Percentiles rank a stretch among this genome's conserved stretches.
phyloP scores from a whole-genome alignment of 441 rosid species.

The Adansonia rubrostipa region DNA sequence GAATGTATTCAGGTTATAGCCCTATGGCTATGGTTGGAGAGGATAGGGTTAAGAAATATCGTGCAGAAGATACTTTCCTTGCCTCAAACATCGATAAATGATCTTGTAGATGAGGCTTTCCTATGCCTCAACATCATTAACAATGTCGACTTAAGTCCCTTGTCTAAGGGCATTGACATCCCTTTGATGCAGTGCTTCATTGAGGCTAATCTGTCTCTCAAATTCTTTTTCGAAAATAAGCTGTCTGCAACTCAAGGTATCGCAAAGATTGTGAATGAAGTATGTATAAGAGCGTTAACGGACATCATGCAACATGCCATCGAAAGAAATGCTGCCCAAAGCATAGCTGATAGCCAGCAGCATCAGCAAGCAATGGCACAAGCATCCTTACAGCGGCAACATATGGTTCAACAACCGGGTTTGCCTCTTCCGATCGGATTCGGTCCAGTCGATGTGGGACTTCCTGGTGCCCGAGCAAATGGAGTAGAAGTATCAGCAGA shows the following conservation, averaged over 20 bases:
- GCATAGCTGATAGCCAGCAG: slow-evolving; percentile 7
- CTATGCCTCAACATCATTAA: slow-evolving; percentile 39
- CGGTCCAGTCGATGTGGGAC: not conserved
- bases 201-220: slow-evolving; percentile 40
- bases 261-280: slow-evolving; percentile 29
- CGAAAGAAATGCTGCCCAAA: slow-evolving; percentile 34
- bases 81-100: slow-evolving; percentile 39
- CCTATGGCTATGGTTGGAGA: slow-evolving; percentile 58
- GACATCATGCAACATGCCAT: slow-evolving; percentile 53
- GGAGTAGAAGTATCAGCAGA: slow-evolving; percentile 33
- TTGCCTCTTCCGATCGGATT: slow-evolving; percentile 11
- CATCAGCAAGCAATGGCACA: slow-evolving; percentile 5
- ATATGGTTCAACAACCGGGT: not conserved
- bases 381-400: not conserved
- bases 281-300: slow-evolving; percentile 43
- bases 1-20: slow-evolving; percentile 50
- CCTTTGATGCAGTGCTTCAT: slow-evolving; percentile 39
- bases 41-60: slow-evolving; percentile 31
- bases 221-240: slow-evolving; percentile 33
- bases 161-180: slow-evolving; percentile 26
- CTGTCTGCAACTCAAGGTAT: slow-evolving; percentile 35
- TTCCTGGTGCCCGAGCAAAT: not conserved
- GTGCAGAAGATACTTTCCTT: slow-evolving; percentile 44
- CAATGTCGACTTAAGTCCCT: slow-evolving; percentile 6
- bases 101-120: slow-evolving; percentile 53